These are phyloP conservation scores for Boletus semigastroideus DNA, from an alignment of 1,284 basidiomycete species.

Conservation along the genomic window DNA sequence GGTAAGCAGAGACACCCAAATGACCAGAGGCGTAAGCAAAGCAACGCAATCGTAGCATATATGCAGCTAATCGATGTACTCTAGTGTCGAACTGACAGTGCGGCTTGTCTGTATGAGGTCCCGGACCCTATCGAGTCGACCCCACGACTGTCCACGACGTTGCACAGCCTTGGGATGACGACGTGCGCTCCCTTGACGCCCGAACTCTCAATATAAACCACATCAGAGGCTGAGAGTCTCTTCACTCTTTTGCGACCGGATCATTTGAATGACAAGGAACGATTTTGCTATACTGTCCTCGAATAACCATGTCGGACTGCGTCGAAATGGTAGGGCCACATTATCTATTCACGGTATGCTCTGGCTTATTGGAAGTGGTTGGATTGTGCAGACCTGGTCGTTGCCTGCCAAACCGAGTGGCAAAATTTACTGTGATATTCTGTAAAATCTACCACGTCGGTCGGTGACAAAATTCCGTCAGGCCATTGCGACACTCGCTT, in stretches of 20 bases:
- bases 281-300: background rate
- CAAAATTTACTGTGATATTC: background rate
- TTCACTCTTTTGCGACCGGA: background rate
- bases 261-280: background rate
- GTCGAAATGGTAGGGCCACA: slow-evolving; percentile 7
- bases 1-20: slow-evolving; percentile 12
- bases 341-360: background rate
- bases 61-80: slow-evolving; percentile 15
- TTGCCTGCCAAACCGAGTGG: slow-evolving; percentile 2
- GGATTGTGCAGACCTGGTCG: background rate
- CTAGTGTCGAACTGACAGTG: background rate
- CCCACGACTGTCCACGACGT: slow-evolving; percentile 10
- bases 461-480: background rate
- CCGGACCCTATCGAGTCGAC: slow-evolving; percentile 2
- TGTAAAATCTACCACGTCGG: background rate
- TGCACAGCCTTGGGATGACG: slow-evolving; percentile 25
- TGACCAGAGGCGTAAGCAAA: slow-evolving; percentile 9
- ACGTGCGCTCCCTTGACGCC: slow-evolving; percentile 1
- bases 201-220: background rate
- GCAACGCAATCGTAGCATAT: slow-evolving; percentile 16
- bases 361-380: slow-evolving; percentile 3
- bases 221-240: background rate
- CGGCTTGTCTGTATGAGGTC: background rate
- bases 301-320: background rate
- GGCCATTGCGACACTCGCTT: background rate